A percentile compares a stretch with the other conserved stretches of the same genome.
phyloP scores from a whole-genome alignment of 768 basidiomycete species.

The Leccinum imitatum region DNA sequence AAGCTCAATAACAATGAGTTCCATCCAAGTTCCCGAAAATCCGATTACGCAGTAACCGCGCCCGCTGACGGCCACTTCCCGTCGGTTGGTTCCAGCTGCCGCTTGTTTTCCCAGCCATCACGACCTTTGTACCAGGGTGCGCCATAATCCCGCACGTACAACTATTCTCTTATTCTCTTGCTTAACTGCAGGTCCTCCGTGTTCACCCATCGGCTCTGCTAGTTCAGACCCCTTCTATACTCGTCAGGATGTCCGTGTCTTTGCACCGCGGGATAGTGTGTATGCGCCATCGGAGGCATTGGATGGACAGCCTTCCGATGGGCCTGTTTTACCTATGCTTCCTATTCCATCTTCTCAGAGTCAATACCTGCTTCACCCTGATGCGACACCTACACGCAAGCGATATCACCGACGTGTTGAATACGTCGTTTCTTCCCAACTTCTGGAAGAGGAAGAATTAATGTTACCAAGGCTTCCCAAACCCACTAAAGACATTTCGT shows the following conservation, averaged over 20 bases:
- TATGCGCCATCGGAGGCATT: background rate
- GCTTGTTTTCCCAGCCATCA: background rate
- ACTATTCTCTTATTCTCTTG: background rate
- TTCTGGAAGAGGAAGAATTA: slow-evolving; percentile 33
- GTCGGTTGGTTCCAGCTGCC: slow-evolving; percentile 1
- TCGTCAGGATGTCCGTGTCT: background rate
- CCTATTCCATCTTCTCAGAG: slow-evolving; percentile 33
- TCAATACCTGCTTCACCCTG: slow-evolving; percentile 32
- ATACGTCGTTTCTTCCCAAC: slow-evolving; percentile 33
- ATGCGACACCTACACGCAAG: slow-evolving; percentile 37
- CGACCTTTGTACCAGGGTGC: background rate
- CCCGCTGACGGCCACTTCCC: slow-evolving; percentile 13
- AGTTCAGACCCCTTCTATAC: slow-evolving; percentile 3
- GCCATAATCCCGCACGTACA: background rate
- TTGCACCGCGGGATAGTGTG: background rate
- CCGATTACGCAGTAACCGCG: slow-evolving; percentile 10
- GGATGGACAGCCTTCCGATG: slow-evolving; percentile 4
- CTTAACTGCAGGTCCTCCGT: background rate
- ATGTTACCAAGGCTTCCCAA: slow-evolving; percentile 9
- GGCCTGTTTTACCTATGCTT: slow-evolving; percentile 8
- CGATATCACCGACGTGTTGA: slow-evolving; percentile 26
- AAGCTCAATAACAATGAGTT: background rate
- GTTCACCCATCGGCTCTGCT: background rate
- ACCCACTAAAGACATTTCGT: background rate
- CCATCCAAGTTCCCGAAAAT: background rate